Conservation (phyloP, 1,139 yeast genomes). For the Candida albicans region DNA sequence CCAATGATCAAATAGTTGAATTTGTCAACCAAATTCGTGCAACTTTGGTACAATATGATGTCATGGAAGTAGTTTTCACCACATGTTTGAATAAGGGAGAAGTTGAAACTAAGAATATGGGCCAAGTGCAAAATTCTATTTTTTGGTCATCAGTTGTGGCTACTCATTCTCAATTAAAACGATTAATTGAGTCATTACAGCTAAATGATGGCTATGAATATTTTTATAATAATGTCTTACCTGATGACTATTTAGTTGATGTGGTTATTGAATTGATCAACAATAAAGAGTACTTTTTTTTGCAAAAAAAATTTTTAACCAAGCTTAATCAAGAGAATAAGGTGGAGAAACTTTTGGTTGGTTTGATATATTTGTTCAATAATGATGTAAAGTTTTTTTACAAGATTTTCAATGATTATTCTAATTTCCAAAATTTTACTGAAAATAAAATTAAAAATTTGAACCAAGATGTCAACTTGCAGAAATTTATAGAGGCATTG, state of each 20-base stretch:
- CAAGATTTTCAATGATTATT: slow-evolving; percentile 21
- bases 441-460: slow-evolving; percentile 9
- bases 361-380: slow-evolving; percentile 35
- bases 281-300: slow-evolving; percentile 25
- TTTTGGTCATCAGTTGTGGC: slow-evolving; percentile 29
- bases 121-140: slow-evolving; percentile 24
- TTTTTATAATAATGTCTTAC: slow-evolving; percentile 17
- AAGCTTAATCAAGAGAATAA: slow-evolving; percentile 19
- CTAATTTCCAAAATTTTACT: slow-evolving; percentile 15
- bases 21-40: slow-evolving; percentile 28
- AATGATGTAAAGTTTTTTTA: slow-evolving; percentile 26
- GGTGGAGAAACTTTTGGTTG: slow-evolving; percentile 30
- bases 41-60: slow-evolving; percentile 25
- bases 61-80: slow-evolving; percentile 28
- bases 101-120: slow-evolving; percentile 15
- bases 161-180: slow-evolving; percentile 20
- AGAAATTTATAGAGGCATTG: slow-evolving; percentile 23
- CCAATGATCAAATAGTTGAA: slow-evolving; percentile 26
- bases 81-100: slow-evolving; percentile 21
- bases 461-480: slow-evolving; percentile 18
- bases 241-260: slow-evolving; percentile 28
- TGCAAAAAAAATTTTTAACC: slow-evolving; percentile 24
- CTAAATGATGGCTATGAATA: slow-evolving; percentile 31
- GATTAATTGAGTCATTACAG: slow-evolving; percentile 20
- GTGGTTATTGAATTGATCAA: slow-evolving; percentile 35